A percentile compares a stretch with the other conserved stretches of the same genome.
phyloP scores from a whole-genome alignment of 768 basidiomycete species.

The Lactarius trivialis region DNA sequence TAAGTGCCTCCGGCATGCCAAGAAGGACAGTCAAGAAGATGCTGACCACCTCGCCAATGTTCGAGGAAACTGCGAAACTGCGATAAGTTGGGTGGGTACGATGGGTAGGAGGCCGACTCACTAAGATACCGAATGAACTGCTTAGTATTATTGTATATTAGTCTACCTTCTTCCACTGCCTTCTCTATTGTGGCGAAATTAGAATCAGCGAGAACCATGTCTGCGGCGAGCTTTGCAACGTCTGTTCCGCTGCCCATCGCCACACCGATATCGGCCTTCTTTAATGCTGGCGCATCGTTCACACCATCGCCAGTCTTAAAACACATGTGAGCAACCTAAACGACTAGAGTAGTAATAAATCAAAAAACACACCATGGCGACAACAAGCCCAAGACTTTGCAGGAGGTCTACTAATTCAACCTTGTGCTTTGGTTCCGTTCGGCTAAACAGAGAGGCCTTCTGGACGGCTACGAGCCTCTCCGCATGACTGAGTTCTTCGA shows the following conservation, averaged over 20 bases:
- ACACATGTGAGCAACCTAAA: slow-evolving; percentile 15
- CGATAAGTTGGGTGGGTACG: slow-evolving; percentile 12
- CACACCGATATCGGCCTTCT: slow-evolving; percentile 96
- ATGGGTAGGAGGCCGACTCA: slow-evolving; percentile 34
- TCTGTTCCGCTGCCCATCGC: slow-evolving; percentile 99
- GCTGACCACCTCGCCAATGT: slow-evolving; percentile 94
- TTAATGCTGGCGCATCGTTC: slow-evolving; percentile 95
- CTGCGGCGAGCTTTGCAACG: slow-evolving; percentile 94
- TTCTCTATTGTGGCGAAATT: slow-evolving; percentile 97
- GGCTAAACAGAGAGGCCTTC: slow-evolving; percentile 81
- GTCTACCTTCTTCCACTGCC: slow-evolving; percentile 94
- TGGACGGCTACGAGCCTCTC: slow-evolving; percentile 86
- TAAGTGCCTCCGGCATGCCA: slow-evolving; percentile 99
- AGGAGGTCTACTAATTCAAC: slow-evolving; percentile 89
- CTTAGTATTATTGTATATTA: slow-evolving; percentile 99
- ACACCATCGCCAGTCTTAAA: slow-evolving; percentile 90
- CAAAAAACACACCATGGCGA: slow-evolving; percentile 72
- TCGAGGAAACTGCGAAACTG: slow-evolving; percentile 65
- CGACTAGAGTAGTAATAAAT: slow-evolving; percentile 14
- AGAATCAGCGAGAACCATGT: slow-evolving; percentile 96
- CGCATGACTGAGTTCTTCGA: slow-evolving; percentile 71
- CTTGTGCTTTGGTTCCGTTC: slow-evolving; percentile 95
- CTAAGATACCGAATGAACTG: slow-evolving; percentile 99
- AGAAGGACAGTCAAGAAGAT: slow-evolving; percentile 97
- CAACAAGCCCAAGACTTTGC: slow-evolving; percentile 86